Evolutionary conservation across 106 monocot species (phyloP).

Genomic region (Posidonia australis): DNA sequence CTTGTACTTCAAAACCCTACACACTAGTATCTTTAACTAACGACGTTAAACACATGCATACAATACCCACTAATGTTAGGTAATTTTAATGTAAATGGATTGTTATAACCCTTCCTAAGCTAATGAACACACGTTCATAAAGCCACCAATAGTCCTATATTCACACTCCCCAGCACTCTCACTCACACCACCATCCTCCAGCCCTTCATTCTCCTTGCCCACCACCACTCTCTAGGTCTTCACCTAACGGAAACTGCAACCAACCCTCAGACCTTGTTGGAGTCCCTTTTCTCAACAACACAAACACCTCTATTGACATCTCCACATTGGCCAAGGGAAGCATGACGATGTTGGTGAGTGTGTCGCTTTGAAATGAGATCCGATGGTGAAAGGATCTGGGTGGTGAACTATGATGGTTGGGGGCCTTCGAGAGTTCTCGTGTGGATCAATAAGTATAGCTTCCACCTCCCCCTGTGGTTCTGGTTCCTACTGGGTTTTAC

Average conservation of each 20-base stretch:
- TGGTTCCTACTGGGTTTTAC: neutral
- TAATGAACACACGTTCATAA: too few species aligned
- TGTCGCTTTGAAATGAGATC: conserved; percentile 6
- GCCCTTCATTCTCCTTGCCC: neutral
- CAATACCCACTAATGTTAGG: too few species aligned
- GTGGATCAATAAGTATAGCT: conserved; percentile 12
- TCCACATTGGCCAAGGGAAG: conserved; percentile 7
- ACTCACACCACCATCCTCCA: neutral
- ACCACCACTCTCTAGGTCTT: neutral
- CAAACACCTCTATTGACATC: neutral
- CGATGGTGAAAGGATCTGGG: conserved; percentile 10
- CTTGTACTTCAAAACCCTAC: too few species aligned
- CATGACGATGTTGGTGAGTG: neutral
- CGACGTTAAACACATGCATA: too few species aligned
- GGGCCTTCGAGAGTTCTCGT: neutral
- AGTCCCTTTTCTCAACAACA: conserved; percentile 1
- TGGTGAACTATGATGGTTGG: conserved; percentile 3
- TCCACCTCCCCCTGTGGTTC: neutral
- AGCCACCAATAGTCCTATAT: neutral
- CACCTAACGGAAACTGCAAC: conserved; percentile 2
- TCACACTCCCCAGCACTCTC: neutral
- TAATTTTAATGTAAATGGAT: too few species aligned
- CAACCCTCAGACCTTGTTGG: conserved; percentile 3
- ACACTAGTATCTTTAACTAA: too few species aligned
- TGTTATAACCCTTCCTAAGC: too few species aligned